phyloP scores from a whole-genome alignment of 805 yeast genomes.

The Candida bentonensis region DNA sequence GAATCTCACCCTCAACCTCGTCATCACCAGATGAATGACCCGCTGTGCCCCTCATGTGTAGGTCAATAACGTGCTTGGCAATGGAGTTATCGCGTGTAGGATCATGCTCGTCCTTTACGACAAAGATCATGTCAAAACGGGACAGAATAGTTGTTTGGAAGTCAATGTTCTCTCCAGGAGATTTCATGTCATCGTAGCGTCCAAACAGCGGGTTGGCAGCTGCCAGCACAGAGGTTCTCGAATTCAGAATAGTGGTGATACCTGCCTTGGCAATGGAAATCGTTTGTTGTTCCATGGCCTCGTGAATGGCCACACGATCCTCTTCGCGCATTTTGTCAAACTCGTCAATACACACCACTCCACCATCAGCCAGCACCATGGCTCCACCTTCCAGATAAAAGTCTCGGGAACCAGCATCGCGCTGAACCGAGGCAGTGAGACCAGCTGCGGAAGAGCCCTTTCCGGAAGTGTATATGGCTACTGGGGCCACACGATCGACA shows the following conservation, averaged over 20 bases:
- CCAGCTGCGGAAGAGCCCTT: conserved; percentile 99
- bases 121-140: conserved; percentile 96
- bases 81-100: conserved; percentile 72
- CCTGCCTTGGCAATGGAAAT: conserved; percentile 99
- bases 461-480: conserved; percentile 93
- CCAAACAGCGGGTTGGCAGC: conserved; percentile 98
- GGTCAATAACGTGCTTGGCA: conserved; percentile 89
- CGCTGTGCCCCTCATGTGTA: conserved; percentile 67
- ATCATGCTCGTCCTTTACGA: conserved; percentile 90
- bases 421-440: conserved; percentile 93
- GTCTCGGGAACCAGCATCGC: conserved; percentile 75
- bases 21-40: conserved; percentile 32
- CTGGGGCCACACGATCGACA: conserved; percentile 89
- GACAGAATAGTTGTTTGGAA: conserved; percentile 94
- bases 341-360: conserved; percentile 98
- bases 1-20: conserved; percentile 59
- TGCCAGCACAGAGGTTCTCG: conserved; percentile 91
- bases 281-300: conserved; percentile 99
- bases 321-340: conserved; percentile 99
- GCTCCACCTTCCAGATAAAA: conserved; percentile 98
- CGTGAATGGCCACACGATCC: conserved; percentile 97
- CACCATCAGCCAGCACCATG: conserved; percentile 99
- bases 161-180: conserved; percentile 96
- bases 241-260: conserved; percentile 88
- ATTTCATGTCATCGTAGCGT: conserved; percentile 86